Evolutionary conservation across 2,329 filamentous ascomycete genomes (phyloP), one percentile per base, ranked within the genome.

Genomic region (Mycogone perniciosa): DNA sequence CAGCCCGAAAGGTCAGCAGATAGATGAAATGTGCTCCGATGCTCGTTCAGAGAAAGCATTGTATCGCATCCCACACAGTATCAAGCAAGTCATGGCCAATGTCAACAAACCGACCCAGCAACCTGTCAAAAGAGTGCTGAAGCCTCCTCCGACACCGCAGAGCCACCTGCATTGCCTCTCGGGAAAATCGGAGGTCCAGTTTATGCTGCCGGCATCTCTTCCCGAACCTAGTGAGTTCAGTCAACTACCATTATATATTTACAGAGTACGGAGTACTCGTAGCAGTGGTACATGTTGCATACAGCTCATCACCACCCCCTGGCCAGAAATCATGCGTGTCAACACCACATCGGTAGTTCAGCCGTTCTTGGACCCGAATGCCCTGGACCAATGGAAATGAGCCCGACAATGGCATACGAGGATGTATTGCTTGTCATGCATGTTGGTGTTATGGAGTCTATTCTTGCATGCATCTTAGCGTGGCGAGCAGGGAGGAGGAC

Each of bases 281-380:
- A 20, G 20, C 2, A 20, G 20, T 20, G 20, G 20, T 20, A 20
- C 20, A n/a, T 20, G 6, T 27, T 34, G 30, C 10, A 27, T 6
- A 6, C 27, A 10, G 42, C 29, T 31, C 39, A 53, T 48, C 42
- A 38, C 52, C 34, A 13, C n/a, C 31, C 26, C 26, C 5, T 13
- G 44, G 27, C 2, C 11, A 68, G 65, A 62, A 20, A 49, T 55
- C 35, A 31, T 62, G 5, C 58, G 51, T 29, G 60, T 69, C 52
- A 61, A 65, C 45, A 63, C 60, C 11, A 49, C 56, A 6, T 56
- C 59, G 7, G 58, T 62, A 13, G 52, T 64, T 7, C 67, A 70
- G 49, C 68, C 68, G 4, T 70, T 71, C 39, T 56, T 71, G 6
- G 62, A 71, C 37, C 65, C 64, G 7, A 54, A 58, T 20, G 55